Evolutionary conservation across 495 filamentous ascomycete genomes (phyloP), one percentile per base, ranked within the genome.

Genomic region (Durotheca rogersii): DNA sequence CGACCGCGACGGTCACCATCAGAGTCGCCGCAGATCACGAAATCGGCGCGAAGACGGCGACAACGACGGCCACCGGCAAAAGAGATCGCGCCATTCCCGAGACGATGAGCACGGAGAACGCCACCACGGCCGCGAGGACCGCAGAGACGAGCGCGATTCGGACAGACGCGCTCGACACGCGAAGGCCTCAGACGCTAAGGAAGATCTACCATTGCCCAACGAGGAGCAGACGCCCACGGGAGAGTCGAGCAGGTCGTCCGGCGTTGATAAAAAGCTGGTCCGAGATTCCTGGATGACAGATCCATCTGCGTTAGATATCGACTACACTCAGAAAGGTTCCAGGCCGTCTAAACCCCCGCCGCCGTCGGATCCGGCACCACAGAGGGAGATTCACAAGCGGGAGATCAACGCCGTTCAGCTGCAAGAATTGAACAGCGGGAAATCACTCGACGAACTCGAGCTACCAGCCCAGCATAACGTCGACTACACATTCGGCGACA

Each of bases 231-330:
- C 53, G 48, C 62, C 54, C 14, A 49, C 69, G 1, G 61, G 41
- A 15, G 62, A 65, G 19, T 45, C 40, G 17, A 33, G 17, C 16
- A 48, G 35, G 14, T 41, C 34, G 31, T 21, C 41, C 21, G 46
- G 29, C 21, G 37, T 58, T 15, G 41, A 36, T 23, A 60, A 64
- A 19, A 59, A 39, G 0, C 51, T 69, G 4, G 57, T 60, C 21
- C 71, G 93, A 47, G 94, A 96, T 69, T 80, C 86, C 3, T 98
- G 93, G 93, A 98, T 98, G 94, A 81, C 91, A 55, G 84, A 83
- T 2, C 91, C 93, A 0, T 86, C 86, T 4, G 82, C 81, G 0
- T 65, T 90, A 12, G 89, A 91, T 39, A 75, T 96, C 44, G 90
- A 96, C 54, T 95, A 93, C 64, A 84, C 87, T 23, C 86, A 92